Evolutionary conservation across 2,329 filamentous ascomycete genomes (phyloP), one percentile per base, ranked within the genome.

Genomic region (Neofusicoccum kwambonambiense): DNA sequence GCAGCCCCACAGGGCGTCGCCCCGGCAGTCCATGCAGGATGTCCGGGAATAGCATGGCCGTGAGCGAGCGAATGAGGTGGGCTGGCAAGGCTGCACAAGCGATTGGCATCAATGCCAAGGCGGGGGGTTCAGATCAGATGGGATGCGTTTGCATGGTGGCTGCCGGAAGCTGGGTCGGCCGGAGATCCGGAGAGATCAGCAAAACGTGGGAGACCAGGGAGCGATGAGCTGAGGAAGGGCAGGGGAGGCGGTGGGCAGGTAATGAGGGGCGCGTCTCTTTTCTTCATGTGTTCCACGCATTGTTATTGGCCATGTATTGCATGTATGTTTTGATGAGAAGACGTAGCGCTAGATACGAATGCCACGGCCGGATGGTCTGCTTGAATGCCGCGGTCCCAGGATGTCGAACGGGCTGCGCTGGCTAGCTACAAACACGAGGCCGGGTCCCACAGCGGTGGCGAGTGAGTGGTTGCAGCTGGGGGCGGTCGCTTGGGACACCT

Each of bases 111-210:
- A 19, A 37, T 52, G 50, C 58, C 45, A 49, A 41, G 57, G 57
- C 34, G 45, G 44, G 31, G 35, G 11, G 15, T 42, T 31, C 22
- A 51, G 60, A 62, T 62, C 45, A 62, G 35, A 51, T 12, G 34
- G 35, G 37, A 42, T 44, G 12, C 15, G 9, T 39, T 11, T 37
- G 58, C 35, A 44, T 56, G 22, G 39, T 34, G 54, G 39, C 22
- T 41, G 15, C 15, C 42, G 56, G 42, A 47, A 37, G 42, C 6
- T 19, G 17, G 22, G 17, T 19, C n/a, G 56, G 42, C 56, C 42
- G 56, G 41, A 37, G 56, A 60, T 47, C 41, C 56, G 56, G 42
- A 60, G 56, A 12, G 56, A 60, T 60, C 42, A 60, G 8, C 54
- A 45, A 42, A 44, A 44, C 54, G 54, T 58, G 54, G 54, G 54